Percentiles rank a stretch among this genome's conserved stretches.
Evolutionary conservation across 164 flowering plant genomes (phyloP).

Genomic region (Kalanchoe fedtschenkoi): DNA sequence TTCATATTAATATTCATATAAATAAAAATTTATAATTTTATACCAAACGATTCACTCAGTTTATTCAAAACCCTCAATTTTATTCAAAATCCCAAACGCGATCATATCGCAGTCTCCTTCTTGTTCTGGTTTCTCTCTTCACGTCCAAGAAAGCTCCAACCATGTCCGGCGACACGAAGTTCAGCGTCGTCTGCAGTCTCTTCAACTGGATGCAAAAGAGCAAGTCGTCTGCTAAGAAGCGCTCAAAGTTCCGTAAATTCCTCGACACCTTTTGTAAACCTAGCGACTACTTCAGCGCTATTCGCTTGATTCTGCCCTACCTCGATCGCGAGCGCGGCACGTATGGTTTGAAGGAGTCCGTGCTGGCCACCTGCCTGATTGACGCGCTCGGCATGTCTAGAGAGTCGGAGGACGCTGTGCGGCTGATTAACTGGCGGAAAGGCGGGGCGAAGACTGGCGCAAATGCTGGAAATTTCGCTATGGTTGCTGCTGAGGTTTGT

Average conservation of each 20-base stretch:
- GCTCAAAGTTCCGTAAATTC: constrained; percentile 75
- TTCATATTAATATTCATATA: too few species aligned
- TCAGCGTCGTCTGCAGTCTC: constrained; percentile 62
- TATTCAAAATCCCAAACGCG: neutral
- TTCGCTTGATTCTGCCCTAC: constrained; percentile 64
- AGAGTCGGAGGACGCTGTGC: constrained; percentile 68
- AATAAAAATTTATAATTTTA: too few species aligned
- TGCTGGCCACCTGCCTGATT: constrained; percentile 62
- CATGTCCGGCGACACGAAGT: constrained; percentile 24
- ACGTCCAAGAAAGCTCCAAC: neutral
- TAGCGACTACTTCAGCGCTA: constrained; percentile 49
- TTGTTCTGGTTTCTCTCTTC: neutral
- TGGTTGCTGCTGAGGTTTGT: constrained; percentile 65
- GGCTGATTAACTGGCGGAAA: constrained; percentile 85
- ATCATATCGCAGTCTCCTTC: neutral
- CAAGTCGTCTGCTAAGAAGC: constrained; percentile 55
- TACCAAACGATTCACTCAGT: too few species aligned
- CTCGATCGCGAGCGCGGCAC: constrained; percentile 82
- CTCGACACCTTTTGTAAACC: constrained; percentile 63
- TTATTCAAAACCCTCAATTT: too few species aligned
- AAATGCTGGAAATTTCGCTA: constrained; percentile 70
- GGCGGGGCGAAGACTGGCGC: constrained; percentile 65
- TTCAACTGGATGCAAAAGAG: constrained; percentile 63
- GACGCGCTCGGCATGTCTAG: constrained; percentile 82
- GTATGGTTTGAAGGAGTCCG: constrained; percentile 83